Evolutionary conservation across 2,329 filamentous ascomycete genomes (phyloP), one percentile per base, ranked within the genome.

Genomic region (Amylocarpus encephaloides): DNA sequence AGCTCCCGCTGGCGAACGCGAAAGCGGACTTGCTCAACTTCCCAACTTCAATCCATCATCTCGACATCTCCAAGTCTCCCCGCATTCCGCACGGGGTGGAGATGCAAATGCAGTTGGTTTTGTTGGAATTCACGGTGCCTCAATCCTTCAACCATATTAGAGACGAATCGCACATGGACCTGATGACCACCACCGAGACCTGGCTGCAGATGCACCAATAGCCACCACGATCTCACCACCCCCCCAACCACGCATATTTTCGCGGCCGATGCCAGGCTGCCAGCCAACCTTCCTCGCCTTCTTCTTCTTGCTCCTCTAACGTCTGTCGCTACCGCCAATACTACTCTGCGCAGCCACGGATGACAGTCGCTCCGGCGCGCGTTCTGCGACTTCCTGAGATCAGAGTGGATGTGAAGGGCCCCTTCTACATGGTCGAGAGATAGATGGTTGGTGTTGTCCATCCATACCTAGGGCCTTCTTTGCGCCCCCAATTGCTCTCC

Each of bases 141-240:
- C 43, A 45, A 45, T 45, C 43, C 43, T 45, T 45, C 43, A 45
- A 12, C 13, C 15, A 45, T 11, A 43, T 12, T 45, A 7, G n/a
- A 7, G 32, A 35, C 43, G 43, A 45, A 45, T 45, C 32, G 15
- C 43, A 45, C 29, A 13, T 16, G 2, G 43, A 19, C 26, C 29
- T 30, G 13, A 16, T 43, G 40, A 43, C 40, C 40, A 15, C 29
- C 30, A 33, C 16, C 29, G n/a, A 45, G 32, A n/a, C 43, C 9
- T 45, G 29, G 43, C 43, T 33, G 5, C 12, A 13, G 13, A 19
- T 19, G 15, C 22, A 33, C 43, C 43, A 45, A 45, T 45, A 9
- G 22, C 22, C 4, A 4, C 22, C 7, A 7, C 22, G 4, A 7
- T 26, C 4, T 26, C 18, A 19, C 15, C 10, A 9, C 10, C 34